phyloP scores from a whole-genome alignment of 2,329 filamentous ascomycete genomes.

The Colletotrichum musicola region DNA sequence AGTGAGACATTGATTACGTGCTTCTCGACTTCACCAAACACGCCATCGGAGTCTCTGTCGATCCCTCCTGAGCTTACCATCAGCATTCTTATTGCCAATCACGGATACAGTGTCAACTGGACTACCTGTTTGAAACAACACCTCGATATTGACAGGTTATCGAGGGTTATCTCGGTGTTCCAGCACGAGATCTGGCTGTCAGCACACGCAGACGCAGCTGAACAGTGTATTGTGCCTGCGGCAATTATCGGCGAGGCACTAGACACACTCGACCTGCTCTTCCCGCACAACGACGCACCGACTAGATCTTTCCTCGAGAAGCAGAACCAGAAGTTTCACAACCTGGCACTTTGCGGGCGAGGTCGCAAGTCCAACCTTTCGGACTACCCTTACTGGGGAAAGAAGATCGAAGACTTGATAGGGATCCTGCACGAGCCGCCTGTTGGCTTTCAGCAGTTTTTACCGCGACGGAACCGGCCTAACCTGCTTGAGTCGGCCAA shows the following conservation, averaged over 20 bases:
- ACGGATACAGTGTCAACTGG: conserved; percentile 1
- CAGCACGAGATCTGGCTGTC: conserved; percentile 17
- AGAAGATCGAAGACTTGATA: too few species aligned
- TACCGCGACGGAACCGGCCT: too few species aligned
- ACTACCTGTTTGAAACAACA: neutral
- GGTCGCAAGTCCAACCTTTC: too few species aligned
- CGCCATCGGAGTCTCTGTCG: neutral
- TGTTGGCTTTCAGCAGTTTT: too few species aligned
- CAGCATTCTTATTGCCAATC: neutral
- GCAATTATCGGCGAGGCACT: neutral
- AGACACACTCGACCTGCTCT: conserved; percentile 6
- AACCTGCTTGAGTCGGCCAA: conserved; percentile 11
- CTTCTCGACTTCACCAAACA: neutral
- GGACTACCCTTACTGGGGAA: too few species aligned
- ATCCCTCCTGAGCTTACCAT: neutral
- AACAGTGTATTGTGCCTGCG: neutral
- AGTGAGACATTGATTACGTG: neutral
- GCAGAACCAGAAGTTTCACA: too few species aligned
- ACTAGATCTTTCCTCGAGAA: neutral
- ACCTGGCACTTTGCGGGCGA: too few species aligned
- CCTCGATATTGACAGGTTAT: neutral
- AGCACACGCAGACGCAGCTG: fast-evolving
- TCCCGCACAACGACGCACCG: neutral
- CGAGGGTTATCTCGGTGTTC: neutral
- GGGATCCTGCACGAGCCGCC: too few species aligned